These are phyloP conservation scores for Paramecium caudatum DNA, from an alignment of 73 alveolate species.

Conservation along the genomic window DNA sequence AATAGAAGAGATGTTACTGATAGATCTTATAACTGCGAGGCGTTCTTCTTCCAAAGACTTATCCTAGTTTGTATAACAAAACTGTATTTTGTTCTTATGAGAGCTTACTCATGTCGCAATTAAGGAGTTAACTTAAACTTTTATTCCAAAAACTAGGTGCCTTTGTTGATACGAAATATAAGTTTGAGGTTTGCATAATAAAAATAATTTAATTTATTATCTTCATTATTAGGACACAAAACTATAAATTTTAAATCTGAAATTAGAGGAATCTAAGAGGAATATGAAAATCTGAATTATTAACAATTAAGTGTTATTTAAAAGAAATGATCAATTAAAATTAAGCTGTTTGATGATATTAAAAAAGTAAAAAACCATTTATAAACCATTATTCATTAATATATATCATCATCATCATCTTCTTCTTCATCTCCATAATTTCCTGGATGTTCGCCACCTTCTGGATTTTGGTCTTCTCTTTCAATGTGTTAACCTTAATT, in stretches of 20 bases:
- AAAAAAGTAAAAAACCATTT: neutral
- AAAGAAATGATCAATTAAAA: too few relatives aligned
- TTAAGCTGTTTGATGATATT: too few relatives aligned
- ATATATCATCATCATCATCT: conserved; percentile 44
- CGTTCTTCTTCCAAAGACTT: neutral
- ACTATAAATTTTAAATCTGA: too few relatives aligned
- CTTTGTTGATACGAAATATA: conserved; percentile 34
- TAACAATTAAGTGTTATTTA: too few relatives aligned
- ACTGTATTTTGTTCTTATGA: conserved; percentile 25
- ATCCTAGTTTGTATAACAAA: neutral
- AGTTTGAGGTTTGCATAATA: too few relatives aligned
- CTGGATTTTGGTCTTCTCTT: conserved; percentile 8
- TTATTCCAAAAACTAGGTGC: conserved; percentile 9
- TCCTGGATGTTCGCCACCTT: neutral
- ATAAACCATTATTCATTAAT: neutral
- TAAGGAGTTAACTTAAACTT: neutral
- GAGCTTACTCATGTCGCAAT: neutral
- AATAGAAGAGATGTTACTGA: neutral
- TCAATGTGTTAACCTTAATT: neutral
- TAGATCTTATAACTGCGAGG: conserved; percentile 40
- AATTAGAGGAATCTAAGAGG: too few relatives aligned
- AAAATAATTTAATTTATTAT: too few relatives aligned
- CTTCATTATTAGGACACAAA: too few relatives aligned
- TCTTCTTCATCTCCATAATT: conserved; percentile 11
- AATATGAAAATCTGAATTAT: too few relatives aligned